Base-by-base conservation (phyloP, 2,329 filamentous ascomycete species). In the Cordyceps cicadae region DNA sequence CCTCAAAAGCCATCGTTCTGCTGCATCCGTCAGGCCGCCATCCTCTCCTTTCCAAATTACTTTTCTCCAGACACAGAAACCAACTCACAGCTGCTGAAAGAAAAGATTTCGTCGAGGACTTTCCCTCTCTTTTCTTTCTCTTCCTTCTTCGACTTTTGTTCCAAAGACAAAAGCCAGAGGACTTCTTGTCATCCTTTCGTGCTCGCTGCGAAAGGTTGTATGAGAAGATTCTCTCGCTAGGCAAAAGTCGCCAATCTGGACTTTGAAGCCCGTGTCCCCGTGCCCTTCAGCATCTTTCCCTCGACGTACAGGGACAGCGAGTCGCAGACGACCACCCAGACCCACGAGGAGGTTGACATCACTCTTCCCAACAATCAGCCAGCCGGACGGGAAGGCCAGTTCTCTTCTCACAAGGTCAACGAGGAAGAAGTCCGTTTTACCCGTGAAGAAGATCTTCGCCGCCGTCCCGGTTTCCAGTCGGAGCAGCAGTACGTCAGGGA, bases 201-300 rank as follows among this genome's bases (percentile, higher is more conserved):
- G 66, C 76, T 75, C 79, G 80, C 75, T 76, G 85, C 85, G 84
- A 68, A 74, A 76, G 75, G 75, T 76, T 77, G 75, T 72, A 75
- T 76, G 85, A 90, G 87, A 87, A 86, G 82, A 83, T 85, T 78
- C 76, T 81, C 79, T 77, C 75, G 78, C 86, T 80, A 77, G 77
- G 76, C 70, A 87, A 86, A 89, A 87, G 87, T 88, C 88, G 90
- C 82, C 90, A 97, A 91, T 84, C 92, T 97, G 92, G 92, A 97
- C 90, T 97, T 96, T 94, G 92, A 96, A 89, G 92, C 92, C 81
- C 90, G 92, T 81, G 90, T 97, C 81, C 91, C 93, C 84, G 94
- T 97, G 81, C 93, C 93, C 82, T 96, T 97, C 87, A 97, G 92
- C 90, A 89, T 97, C 89, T 97, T 97, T 87, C 93, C 93, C 83